A percentile compares a stretch with the other conserved stretches of the same genome.
Conservation (phyloP, 1,284 basidiomycete species). For the Apiotrichum gracile region DNA sequence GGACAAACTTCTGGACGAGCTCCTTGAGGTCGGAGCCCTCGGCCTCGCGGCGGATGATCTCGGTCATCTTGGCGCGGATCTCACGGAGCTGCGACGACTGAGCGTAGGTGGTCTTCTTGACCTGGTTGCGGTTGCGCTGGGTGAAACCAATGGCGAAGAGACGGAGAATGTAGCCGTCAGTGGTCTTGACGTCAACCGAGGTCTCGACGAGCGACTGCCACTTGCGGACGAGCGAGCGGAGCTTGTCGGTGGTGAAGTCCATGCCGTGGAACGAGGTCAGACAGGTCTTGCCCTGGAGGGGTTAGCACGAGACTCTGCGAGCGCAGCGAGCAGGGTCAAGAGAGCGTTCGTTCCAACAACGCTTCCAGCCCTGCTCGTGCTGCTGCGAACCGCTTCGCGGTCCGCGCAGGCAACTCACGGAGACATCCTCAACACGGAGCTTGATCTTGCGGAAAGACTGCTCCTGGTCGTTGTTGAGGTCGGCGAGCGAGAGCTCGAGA, state of each 20-base stretch:
- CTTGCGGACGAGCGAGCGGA: constrained; percentile 98
- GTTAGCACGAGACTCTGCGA: too few species aligned
- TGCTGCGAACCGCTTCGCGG: too few species aligned
- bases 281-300: constrained; percentile 88
- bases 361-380: too few species aligned
- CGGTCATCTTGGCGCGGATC: constrained; percentile 99
- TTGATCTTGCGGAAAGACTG: constrained; percentile 99
- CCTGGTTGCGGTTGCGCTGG: constrained; percentile 92
- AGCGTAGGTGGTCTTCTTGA: constrained; percentile 98
- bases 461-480: constrained; percentile 99
- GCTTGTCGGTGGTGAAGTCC: constrained; percentile 99
- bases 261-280: constrained; percentile 99
- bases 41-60: constrained; percentile 97
- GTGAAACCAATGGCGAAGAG: constrained; percentile 99
- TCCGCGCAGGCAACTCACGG: constrained; percentile 24
- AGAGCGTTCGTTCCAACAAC: too few species aligned
- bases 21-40: constrained; percentile 96
- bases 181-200: constrained; percentile 97
- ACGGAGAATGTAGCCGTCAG: constrained; percentile 98
- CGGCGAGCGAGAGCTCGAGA: constrained; percentile 91
- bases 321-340: too few species aligned
- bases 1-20: constrained; percentile 96
- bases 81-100: constrained; percentile 91
- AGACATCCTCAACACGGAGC: constrained; percentile 90
- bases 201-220: constrained; percentile 99